Conservation (phyloP, 768 basidiomycete genomes). For the Gautieria morchelliformis region DNA sequence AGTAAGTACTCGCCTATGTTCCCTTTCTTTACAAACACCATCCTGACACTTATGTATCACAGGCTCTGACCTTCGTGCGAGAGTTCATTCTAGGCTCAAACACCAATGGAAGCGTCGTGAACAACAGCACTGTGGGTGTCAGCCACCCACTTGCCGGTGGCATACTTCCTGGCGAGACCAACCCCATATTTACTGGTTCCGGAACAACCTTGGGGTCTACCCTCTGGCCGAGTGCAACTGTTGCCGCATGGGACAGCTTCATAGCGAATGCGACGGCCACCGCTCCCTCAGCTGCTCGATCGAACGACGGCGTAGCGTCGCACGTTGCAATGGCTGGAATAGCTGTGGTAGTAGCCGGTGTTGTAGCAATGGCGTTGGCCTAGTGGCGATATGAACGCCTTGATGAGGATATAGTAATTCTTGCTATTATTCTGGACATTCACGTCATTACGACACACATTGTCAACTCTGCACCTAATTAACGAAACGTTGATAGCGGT, state of each 20-base stretch:
- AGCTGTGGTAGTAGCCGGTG: no score
- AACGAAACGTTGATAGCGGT: neutral
- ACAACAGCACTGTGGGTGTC: constrained; percentile 4
- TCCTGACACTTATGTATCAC: no score
- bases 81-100: constrained; percentile 10
- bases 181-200: constrained; percentile 8
- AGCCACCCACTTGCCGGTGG: neutral
- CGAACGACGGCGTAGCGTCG: neutral
- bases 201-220: constrained; percentile 42
- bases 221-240: constrained; percentile 44
- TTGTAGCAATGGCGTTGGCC: no score
- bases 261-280: constrained; percentile 34
- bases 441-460: no score
- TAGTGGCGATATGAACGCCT: no score
- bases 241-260: constrained; percentile 46
- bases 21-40: neutral
- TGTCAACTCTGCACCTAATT: neutral
- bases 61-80: constrained; percentile 5
- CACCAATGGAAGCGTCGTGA: neutral
- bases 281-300: neutral
- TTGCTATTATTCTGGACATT: no score
- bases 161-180: neutral
- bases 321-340: neutral
- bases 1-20: neutral
- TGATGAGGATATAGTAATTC: no score